Conservation (phyloP, 768 basidiomycete species). For the Russula vinacea region DNA sequence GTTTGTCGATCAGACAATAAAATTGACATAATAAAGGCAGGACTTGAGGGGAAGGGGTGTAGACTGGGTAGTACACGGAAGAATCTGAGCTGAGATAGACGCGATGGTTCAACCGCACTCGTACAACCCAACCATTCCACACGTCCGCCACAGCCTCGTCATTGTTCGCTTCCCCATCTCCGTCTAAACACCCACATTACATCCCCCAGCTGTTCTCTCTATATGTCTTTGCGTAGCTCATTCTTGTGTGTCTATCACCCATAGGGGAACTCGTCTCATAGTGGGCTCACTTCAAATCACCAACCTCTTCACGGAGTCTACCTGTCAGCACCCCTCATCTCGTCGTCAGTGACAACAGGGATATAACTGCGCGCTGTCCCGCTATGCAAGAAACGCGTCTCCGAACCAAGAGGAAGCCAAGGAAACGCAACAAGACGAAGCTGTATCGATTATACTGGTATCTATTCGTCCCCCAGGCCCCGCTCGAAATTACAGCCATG, state of each 20-base stretch:
- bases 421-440: no score
- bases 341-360: no score
- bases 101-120: neutral
- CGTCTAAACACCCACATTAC: neutral
- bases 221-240: neutral
- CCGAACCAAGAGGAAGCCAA: no score
- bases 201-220: neutral
- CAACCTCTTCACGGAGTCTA: no score
- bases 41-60: neutral
- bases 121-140: neutral
- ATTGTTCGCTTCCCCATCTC: neutral
- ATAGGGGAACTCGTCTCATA: neutral
- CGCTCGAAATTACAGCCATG: no score
- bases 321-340: no score
- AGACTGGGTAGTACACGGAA: neutral
- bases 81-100: constrained; percentile 7
- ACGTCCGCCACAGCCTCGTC: neutral
- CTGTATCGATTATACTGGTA: no score
- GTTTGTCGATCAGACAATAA: constrained; percentile 25
- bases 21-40: constrained; percentile 18
- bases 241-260: neutral
- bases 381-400: no score
- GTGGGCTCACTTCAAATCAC: neutral
- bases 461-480: no score
- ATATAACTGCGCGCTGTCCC: no score